Evolutionary conservation across 495 filamentous ascomycete species (phyloP).

Genomic region (Bombardia bombarda): DNA sequence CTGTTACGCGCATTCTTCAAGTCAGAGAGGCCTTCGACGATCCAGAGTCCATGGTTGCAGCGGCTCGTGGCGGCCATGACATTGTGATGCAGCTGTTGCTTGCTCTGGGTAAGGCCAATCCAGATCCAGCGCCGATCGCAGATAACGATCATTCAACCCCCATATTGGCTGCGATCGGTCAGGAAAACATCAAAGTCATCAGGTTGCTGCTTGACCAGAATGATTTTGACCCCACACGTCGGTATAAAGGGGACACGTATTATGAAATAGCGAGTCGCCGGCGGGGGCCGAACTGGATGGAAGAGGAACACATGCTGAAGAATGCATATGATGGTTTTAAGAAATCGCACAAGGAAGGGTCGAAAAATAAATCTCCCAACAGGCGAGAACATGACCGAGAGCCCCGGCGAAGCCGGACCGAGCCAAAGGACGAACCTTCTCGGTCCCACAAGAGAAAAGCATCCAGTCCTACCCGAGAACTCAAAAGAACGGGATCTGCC

Average conservation of each 20-base stretch:
- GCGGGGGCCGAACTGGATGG: slow-evolving; percentile 79
- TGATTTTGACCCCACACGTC: slow-evolving; percentile 68
- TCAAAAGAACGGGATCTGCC: slow-evolving; percentile 24
- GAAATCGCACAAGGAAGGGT: slow-evolving; percentile 32
- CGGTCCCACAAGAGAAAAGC: slow-evolving; percentile 38
- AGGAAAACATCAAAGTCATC: slow-evolving; percentile 77
- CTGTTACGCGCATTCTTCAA: slow-evolving; percentile 71
- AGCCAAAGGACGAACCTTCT: slow-evolving; percentile 31
- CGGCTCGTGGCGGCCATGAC: slow-evolving; percentile 86
- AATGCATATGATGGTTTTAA: slow-evolving; percentile 63
- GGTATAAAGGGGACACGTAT: slow-evolving; percentile 66
- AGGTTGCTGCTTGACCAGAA: slow-evolving; percentile 69
- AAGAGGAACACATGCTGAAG: slow-evolving; percentile 77
- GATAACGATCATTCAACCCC: slow-evolving; percentile 66
- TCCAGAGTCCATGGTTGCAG: slow-evolving; percentile 77
- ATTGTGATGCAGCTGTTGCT: slow-evolving; percentile 78
- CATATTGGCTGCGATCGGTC: slow-evolving; percentile 88
- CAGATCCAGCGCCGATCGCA: slow-evolving; percentile 61
- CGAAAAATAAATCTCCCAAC: slow-evolving; percentile 45
- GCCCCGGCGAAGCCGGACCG: slow-evolving; percentile 38
- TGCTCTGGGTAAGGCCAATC: slow-evolving; percentile 69
- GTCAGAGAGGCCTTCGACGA: slow-evolving; percentile 63
- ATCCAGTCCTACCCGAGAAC: slow-evolving; percentile 40
- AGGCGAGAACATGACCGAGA: slow-evolving; percentile 51
- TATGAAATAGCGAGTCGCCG: slow-evolving; percentile 75